These are phyloP conservation scores for Tilletia horrida DNA, from an alignment of 1,284 basidiomycete genomes.

Conservation along the genomic window DNA sequence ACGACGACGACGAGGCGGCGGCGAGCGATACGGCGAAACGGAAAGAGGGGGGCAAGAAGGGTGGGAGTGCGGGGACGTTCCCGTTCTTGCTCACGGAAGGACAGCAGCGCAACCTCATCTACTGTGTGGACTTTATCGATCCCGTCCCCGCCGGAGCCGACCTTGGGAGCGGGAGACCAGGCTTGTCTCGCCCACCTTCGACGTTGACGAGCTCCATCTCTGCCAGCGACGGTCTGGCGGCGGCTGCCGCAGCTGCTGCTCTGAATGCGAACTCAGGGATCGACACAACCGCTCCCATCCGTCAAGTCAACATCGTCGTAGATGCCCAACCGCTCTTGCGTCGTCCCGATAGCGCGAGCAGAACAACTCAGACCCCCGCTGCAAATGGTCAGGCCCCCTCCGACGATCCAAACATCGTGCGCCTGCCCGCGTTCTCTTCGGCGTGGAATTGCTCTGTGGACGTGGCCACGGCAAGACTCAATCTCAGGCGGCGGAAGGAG, in stretches of 20 bases:
- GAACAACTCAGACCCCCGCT: too few species aligned
- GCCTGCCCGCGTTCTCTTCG: constrained; percentile 9
- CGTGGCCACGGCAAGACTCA: background rate
- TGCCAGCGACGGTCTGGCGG: too few species aligned
- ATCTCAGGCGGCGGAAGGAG: constrained; percentile 1
- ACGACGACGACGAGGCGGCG: background rate
- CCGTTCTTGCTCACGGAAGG: constrained; percentile 10
- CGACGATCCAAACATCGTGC: too few species aligned
- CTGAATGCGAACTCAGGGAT: too few species aligned
- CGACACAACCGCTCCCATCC: background rate
- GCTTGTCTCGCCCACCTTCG: background rate
- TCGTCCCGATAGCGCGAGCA: background rate
- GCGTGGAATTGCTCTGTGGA: constrained; percentile 14
- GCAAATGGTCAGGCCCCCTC: too few species aligned
- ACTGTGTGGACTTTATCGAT: constrained; percentile 15
- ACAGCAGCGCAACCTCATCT: constrained; percentile 12
- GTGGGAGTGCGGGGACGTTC: background rate
- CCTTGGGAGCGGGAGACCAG: background rate
- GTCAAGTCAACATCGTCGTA: constrained; percentile 16
- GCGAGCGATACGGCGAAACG: background rate
- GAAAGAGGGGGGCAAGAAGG: background rate
- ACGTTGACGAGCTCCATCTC: too few species aligned
- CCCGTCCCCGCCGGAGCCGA: background rate
- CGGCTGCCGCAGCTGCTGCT: too few species aligned
- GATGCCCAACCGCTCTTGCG: background rate